Conservation (phyloP, 106 monocot genomes). For the Platanthera zijinensis region DNA sequence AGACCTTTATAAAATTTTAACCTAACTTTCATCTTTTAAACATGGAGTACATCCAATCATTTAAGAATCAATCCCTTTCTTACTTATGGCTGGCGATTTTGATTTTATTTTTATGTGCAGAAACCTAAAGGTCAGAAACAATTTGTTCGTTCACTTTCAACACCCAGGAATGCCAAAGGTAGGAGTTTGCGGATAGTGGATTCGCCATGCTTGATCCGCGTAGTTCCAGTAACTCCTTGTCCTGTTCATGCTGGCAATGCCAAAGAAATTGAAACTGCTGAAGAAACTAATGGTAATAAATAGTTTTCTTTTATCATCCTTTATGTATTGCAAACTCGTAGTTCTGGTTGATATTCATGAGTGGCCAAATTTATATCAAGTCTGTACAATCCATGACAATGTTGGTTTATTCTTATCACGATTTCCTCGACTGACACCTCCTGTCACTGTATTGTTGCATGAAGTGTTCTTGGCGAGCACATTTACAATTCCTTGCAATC, state of each 20-base stretch:
- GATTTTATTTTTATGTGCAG: constrained; percentile 19
- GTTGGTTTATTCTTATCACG: neutral
- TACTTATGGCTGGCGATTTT: neutral
- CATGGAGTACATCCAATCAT: neutral
- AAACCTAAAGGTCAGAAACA: constrained; percentile 39
- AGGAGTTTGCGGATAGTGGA: constrained; percentile 39
- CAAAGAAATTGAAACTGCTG: constrained; percentile 23
- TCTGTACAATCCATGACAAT: neutral
- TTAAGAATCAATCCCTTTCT: neutral
- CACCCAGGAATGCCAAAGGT: constrained; percentile 63
- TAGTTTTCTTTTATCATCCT: neutral
- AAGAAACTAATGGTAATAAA: constrained; percentile 40
- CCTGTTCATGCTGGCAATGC: constrained; percentile 28
- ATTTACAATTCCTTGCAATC: neutral
- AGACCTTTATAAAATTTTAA: neutral
- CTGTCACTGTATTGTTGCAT: neutral
- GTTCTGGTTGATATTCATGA: neutral
- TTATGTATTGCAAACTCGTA: neutral
- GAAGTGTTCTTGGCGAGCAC: neutral
- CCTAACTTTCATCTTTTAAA: neutral
- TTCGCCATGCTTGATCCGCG: constrained; percentile 60
- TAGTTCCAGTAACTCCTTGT: constrained; percentile 69
- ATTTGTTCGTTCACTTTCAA: constrained; percentile 77
- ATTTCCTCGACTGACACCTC: neutral
- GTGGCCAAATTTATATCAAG: neutral